Base-by-base conservation (phyloP, 2,329 filamentous ascomycete genomes). In the Penicillium sp. region DNA sequence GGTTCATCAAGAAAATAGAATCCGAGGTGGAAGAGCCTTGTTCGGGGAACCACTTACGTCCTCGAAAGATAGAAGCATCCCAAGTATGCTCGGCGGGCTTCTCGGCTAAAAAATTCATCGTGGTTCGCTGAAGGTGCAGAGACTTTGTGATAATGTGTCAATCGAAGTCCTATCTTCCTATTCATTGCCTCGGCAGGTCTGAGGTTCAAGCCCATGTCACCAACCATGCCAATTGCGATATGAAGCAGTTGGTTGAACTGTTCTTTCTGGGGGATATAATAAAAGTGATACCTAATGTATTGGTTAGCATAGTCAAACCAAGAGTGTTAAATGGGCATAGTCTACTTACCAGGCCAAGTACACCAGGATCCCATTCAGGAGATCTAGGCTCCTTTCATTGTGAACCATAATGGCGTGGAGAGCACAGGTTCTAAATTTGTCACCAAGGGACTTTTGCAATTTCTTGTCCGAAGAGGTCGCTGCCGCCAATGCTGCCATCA, bases 381-480 rank as follows among this genome's bases (percentile, higher is more conserved):
- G 44, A 47, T 47, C 44, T 47, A 47, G 14, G 31, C 44, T 47
- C 44, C 44, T 47, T 35, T 47, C 44, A 34, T 47, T 47, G 10
- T 47, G n/a, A 35, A 35, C 20, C 44, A 47, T 35, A 22, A 47
- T 20, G 22, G 44, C 11, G 13, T 47, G 31, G 31, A 47, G 31
- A 24, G 44, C 44, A 8, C 11, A 9, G 11, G n/a, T 35, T 47
- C 29, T 35, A 47, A 47, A 47, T 32, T 47, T 47, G 10, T 47
- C 44, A 16, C 44, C 31, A 22, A 47, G 44, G 5, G 31, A 24
- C 13, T 35, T 47, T 22, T 47, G 44, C n/a, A 47, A 34, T 32
- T 32, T 35, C 44, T 6, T 34, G n/a, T 47, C 31, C 2, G 24
- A 31, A 18, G 44, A 47, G 11, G 44, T 34, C 9, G 44, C 44